Percentiles rank a stretch among this genome's conserved stretches.
Conservation (phyloP, 2,329 filamentous ascomycete species). For the Colletotrichum sp. region DNA sequence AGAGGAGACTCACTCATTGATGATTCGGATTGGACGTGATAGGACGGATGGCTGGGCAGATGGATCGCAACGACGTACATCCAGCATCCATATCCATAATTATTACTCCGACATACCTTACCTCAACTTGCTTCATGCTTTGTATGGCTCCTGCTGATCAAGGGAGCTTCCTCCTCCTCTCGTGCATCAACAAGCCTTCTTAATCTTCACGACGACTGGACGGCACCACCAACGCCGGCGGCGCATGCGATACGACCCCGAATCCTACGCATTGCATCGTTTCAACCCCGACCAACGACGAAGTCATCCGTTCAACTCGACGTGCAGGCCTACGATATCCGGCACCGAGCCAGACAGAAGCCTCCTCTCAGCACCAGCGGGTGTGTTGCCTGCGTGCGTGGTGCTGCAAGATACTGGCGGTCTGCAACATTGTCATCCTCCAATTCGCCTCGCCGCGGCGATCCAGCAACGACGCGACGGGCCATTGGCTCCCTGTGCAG, state of each 20-base stretch:
- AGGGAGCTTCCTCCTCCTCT: background rate
- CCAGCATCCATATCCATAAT: conserved; percentile 7
- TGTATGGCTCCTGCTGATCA: background rate
- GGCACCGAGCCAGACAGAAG: background rate
- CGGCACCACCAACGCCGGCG: background rate
- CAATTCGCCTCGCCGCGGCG: conserved; percentile 9
- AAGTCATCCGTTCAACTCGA: background rate
- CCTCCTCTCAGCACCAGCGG: background rate
- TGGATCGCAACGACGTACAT: conserved; percentile 4
- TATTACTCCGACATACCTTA: background rate
- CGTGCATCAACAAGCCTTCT: background rate
- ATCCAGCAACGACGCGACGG: conserved; percentile 4
- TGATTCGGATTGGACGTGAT: background rate
- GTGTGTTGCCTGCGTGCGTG: background rate
- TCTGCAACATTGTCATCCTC: conserved; percentile 15
- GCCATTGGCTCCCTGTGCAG: conserved; percentile 15
- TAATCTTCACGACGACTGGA: background rate
- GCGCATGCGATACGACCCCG: background rate
- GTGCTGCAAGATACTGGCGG: conserved; percentile 17
- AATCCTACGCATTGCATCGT: background rate
- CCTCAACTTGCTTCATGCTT: background rate
- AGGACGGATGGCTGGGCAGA: background rate
- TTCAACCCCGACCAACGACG: background rate
- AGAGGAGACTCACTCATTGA: background rate
- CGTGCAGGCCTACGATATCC: background rate